Base-by-base conservation (phyloP, 2,329 filamentous ascomycete genomes). In the Microsporum canis region DNA sequence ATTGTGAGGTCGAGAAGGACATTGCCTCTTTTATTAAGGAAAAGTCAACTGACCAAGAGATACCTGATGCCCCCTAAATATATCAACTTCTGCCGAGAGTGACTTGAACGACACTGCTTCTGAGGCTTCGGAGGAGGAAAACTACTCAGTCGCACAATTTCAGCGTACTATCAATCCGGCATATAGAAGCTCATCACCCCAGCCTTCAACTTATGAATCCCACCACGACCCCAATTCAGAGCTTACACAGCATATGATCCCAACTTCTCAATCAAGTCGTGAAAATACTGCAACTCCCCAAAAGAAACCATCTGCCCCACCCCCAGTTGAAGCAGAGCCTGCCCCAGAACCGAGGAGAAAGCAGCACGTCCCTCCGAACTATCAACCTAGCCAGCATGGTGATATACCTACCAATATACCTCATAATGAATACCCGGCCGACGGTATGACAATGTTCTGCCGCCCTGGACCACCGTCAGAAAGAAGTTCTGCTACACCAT, bases 381-480 rank as follows among this genome's bases (percentile, higher is more conserved):
- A 78, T 61, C 74, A 77, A 41, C 75, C 81, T 58, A 82, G 84
- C 62, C 85, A 91, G 65, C 81, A 83, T 67, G 82, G 81, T 2
- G 80, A 85, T 29, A 83, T 89, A 63, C 80, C 85, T 3, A 76
- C 84, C 12, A 55, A 34, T 36, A 83, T 95, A 2, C 91, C 92
- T 12, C 91, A 96, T 68, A 95, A 97, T 68, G 90, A 94, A 7
- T 96, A 96, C 71, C 91, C 92, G 0, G 84, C 88, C 73, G 92
- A 97, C 71, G 92, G 91, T 3, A 97, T 97, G 91, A 96, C 92
- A 0, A 95, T 97, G 84, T 87, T 96, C 64, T 97, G 92, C 74
- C 85, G 91, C 63, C 86, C 88, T 43, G 88, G 85, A 3, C 82
- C 86, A 43, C 81, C 81, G 57, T 87, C 84, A n/a, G 85, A 86